A percentile compares a stretch with the other conserved stretches of the same genome.
Conservation (phyloP, 352 stramenopile species). For the Globisporangium cylindrosporum region DNA sequence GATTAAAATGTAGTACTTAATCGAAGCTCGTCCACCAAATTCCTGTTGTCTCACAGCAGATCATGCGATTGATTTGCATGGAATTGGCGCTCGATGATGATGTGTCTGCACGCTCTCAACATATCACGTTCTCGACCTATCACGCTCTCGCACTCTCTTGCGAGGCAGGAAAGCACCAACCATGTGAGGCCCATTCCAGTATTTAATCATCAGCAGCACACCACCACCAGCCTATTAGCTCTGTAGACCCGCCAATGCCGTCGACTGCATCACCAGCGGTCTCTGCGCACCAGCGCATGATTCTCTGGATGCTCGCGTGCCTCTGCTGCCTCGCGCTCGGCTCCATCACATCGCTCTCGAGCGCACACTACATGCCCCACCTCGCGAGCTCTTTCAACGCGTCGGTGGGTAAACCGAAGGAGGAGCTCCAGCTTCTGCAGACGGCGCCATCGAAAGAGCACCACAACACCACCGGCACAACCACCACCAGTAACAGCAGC, state of each 20-base stretch:
- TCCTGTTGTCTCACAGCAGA: not conserved
- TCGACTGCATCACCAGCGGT: not conserved
- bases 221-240: not conserved
- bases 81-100: not conserved
- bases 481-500: not conserved
- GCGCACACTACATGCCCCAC: constrained; percentile 18
- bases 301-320: constrained; percentile 36
- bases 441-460: not conserved
- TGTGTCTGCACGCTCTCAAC: not conserved
- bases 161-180: not conserved
- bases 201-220: not conserved
- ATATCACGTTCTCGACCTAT: not conserved
- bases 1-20: not conserved
- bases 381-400: not conserved
- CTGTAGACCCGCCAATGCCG: not conserved
- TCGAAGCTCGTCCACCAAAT: not conserved
- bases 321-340: constrained; percentile 38
- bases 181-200: not conserved
- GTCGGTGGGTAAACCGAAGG: not conserved
- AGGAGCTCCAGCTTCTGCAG: constrained; percentile 8
- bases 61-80: not conserved
- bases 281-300: constrained; percentile 16
- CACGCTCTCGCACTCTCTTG: not conserved
- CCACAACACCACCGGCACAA: not conserved
- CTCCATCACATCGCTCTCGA: constrained; percentile 31